Base-by-base conservation (phyloP, 768 basidiomycete genomes). In the Boletus subparvulus region DNA sequence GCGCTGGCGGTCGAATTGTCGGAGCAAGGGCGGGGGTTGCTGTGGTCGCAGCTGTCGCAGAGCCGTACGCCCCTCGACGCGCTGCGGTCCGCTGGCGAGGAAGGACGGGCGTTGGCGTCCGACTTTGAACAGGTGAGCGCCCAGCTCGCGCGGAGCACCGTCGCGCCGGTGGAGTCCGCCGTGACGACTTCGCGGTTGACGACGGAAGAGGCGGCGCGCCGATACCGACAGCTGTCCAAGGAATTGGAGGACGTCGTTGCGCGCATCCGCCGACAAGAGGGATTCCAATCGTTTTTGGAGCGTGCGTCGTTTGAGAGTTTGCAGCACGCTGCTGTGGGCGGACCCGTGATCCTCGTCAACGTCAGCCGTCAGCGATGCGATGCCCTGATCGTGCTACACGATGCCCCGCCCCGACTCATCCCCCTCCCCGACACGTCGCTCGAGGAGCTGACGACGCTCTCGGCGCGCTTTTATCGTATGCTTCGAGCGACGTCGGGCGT, bases 281-380 rank as follows among this genome's bases (percentile, higher is more conserved):
- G 69, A 12, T 73, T 75, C 52, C 59, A 67, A 24, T 54, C 64
- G 9, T 76, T 75, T 53, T 60, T 76, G 35, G 54, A 50, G n/a
- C 68, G 69, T 1, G 45, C 46, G 14, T 60, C 65, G 28, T 61
- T 63, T 35, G 59, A 61, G 21, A 39, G 53, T 16, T 49, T 71
- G 16, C 59, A 57, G 21, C 47, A 13, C 2, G 64, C 65, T 24
- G 68, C 72, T 4, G 47, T 54, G 1, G 64, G 57, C 2, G 75
- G 74, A 3, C 74, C 74, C 6, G 66, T 75, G n/a, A 70, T 77
- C 19, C 54, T 79, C 16, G 62, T 78, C 45, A 78, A 77, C 39
- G 56, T 69, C 26, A 60, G 65, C 54, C 26, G 33, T 11, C 54
- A 28, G 36, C 64, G 74, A n/a, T 79, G 75, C 37, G 75, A 79